A percentile compares a stretch with the other conserved stretches of the same genome.
phyloP scores from a whole-genome alignment of 2,329 filamentous ascomycete genomes.

The Neurospora sp. region DNA sequence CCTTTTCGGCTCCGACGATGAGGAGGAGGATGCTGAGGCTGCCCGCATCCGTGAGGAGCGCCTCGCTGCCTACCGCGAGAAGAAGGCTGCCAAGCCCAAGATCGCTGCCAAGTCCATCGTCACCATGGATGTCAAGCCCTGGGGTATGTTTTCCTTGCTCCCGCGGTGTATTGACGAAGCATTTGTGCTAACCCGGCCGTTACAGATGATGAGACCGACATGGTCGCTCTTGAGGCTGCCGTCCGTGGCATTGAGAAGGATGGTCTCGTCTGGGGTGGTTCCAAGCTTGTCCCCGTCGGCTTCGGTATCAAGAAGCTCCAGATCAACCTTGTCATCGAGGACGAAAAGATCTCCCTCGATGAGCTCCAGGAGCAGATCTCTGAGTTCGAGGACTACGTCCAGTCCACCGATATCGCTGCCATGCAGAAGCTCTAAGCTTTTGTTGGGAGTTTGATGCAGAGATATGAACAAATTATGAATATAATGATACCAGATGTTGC shows the following conservation, averaged over 20 bases:
- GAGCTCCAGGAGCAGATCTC: slow-evolving; percentile 79
- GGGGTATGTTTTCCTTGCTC: slow-evolving; percentile 59
- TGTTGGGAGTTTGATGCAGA: slow-evolving; percentile 8
- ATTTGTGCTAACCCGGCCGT: slow-evolving; percentile 14
- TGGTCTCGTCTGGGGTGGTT: slow-evolving; percentile 91
- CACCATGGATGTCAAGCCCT: slow-evolving; percentile 94
- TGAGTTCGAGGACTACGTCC: slow-evolving; percentile 87
- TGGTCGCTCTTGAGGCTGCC: slow-evolving; percentile 68
- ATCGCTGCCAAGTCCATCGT: slow-evolving; percentile 90
- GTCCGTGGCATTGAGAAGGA: slow-evolving; percentile 84
- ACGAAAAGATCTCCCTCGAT: slow-evolving; percentile 83
- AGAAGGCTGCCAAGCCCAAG: slow-evolving; percentile 94
- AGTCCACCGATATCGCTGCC: slow-evolving; percentile 83
- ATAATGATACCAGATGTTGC: slow-evolving; percentile 1
- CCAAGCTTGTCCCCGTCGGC: slow-evolving; percentile 80
- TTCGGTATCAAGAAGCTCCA: slow-evolving; percentile 99
- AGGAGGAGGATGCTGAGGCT: slow-evolving; percentile 88
- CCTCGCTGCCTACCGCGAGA: slow-evolving; percentile 87
- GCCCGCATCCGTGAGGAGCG: slow-evolving; percentile 77
- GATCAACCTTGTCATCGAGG: slow-evolving; percentile 96
- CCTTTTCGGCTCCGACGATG: slow-evolving; percentile 86
- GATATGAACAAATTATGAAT: slow-evolving; percentile 12
- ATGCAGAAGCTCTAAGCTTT: slow-evolving; percentile 80
- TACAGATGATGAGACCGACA: slow-evolving; percentile 84
- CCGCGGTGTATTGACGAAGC: not conserved